A percentile compares a stretch with the other conserved stretches of the same genome.
phyloP scores from a whole-genome alignment of 352 stramenopile genomes.

The Paralagenidium karlingii region DNA sequence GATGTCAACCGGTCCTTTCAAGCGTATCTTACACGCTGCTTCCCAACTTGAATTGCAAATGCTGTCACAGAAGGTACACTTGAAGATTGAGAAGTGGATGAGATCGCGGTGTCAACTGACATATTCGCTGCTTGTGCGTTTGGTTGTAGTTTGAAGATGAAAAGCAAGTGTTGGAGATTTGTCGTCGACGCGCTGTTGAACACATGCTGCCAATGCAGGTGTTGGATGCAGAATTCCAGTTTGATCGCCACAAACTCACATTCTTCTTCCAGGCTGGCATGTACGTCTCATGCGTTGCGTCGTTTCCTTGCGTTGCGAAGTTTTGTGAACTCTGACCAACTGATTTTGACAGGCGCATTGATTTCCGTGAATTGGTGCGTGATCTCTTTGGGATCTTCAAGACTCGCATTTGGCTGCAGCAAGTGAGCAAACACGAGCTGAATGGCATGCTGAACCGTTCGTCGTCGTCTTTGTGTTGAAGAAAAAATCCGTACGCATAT shows the following conservation, averaged over 20 bases:
- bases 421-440: no score
- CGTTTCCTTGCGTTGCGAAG: no score
- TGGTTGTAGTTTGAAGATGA: conserved; percentile 7
- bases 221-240: conserved; percentile 86
- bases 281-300: conserved; percentile 4
- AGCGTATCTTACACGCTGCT: no score
- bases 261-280: conserved; percentile 84
- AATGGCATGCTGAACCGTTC: no score
- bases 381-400: conserved; percentile 89
- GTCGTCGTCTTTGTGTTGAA: no score
- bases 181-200: conserved; percentile 53
- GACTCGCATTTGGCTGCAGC: conserved; percentile 86
- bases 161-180: conserved; percentile 51
- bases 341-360: conserved; percentile 32
- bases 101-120: conserved; percentile 40
- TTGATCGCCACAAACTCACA: conserved; percentile 83
- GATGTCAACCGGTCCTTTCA: conserved; percentile 2
- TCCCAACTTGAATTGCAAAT: no score
- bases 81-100: no score
- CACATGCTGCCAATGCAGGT: conserved; percentile 52
- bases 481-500: no score
- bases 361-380: conserved; percentile 82
- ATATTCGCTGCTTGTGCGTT: conserved; percentile 10
- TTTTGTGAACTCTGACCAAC: background rate
- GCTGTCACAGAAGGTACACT: no score